Percentiles rank a stretch among this genome's conserved stretches.
Conservation (phyloP, 2,329 filamentous ascomycete species). For the Neofusicoccum sp. region DNA sequence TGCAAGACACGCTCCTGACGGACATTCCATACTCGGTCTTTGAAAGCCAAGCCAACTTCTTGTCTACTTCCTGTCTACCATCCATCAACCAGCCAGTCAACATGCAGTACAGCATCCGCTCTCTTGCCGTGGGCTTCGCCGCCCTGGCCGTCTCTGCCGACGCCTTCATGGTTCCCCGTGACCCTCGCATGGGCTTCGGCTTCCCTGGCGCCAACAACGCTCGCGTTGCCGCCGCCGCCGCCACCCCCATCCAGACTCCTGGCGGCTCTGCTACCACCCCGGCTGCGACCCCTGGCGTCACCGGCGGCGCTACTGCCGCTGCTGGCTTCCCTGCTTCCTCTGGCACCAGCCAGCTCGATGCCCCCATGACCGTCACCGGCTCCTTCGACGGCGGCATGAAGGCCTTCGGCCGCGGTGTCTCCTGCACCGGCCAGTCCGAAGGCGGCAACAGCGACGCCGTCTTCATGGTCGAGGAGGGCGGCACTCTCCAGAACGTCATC, state of each 20-base stretch:
- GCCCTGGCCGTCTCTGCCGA: conserved; percentile 5
- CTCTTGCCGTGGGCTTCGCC: conserved; percentile 8
- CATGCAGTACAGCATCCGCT: conserved; percentile 18
- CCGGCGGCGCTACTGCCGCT: conserved; percentile 2
- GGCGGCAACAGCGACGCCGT: conserved; percentile 19
- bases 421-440: conserved; percentile 16
- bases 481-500: conserved; percentile 50
- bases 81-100: background rate
- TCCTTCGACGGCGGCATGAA: conserved; percentile 20
- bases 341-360: conserved; percentile 17
- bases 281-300: conserved; percentile 2
- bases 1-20: conserved; percentile 12
- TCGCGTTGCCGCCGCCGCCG: background rate
- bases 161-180: conserved; percentile 18
- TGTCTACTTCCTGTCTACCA: background rate
- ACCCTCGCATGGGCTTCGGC: background rate
- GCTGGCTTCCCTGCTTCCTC: conserved; percentile 16
- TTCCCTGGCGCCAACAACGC: conserved; percentile 9
- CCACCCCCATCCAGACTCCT: background rate
- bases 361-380: conserved; percentile 15
- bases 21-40: conserved; percentile 2
- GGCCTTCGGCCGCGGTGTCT: conserved; percentile 18
- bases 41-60: conserved; percentile 9
- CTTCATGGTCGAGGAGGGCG: conserved; percentile 24
- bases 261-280: conserved; percentile 8